Conservation (phyloP, 768 basidiomycete species). For the Tricholoma hemisulphureum region DNA sequence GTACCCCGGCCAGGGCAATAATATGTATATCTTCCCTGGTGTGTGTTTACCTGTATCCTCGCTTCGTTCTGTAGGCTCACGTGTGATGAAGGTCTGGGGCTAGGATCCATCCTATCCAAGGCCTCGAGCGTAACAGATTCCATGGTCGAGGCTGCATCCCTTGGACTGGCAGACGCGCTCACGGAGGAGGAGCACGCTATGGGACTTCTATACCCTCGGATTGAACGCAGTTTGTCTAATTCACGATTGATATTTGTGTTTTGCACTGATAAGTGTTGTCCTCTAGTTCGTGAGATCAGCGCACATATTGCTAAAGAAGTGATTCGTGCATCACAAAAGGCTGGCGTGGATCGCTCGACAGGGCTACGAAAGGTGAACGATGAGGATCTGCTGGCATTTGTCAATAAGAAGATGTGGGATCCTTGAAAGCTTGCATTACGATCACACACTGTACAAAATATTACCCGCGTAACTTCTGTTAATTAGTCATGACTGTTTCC, state of each 20-base stretch:
- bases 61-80: background rate
- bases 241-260: background rate
- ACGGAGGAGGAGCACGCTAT: constrained; percentile 62
- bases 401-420: constrained; percentile 72
- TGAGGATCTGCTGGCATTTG: constrained; percentile 48
- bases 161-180: constrained; percentile 75
- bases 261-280: background rate
- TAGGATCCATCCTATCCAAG: constrained; percentile 71
- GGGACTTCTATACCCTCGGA: constrained; percentile 78
- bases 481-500: no score
- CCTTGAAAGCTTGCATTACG: constrained; percentile 34
- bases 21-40: constrained; percentile 87
- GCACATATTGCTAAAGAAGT: constrained; percentile 70
- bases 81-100: constrained; percentile 58
- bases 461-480: no score
- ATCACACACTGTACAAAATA: background rate
- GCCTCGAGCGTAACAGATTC: constrained; percentile 71
- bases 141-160: constrained; percentile 87
- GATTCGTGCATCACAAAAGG: constrained; percentile 77
- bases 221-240: constrained; percentile 58
- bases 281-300: constrained; percentile 75
- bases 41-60: constrained; percentile 1
- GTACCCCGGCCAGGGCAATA: constrained; percentile 90
- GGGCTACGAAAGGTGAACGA: constrained; percentile 60
- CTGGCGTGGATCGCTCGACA: constrained; percentile 52